Conservation (phyloP, 2,329 filamentous ascomycete genomes). For the Shiraia bambusicola region DNA sequence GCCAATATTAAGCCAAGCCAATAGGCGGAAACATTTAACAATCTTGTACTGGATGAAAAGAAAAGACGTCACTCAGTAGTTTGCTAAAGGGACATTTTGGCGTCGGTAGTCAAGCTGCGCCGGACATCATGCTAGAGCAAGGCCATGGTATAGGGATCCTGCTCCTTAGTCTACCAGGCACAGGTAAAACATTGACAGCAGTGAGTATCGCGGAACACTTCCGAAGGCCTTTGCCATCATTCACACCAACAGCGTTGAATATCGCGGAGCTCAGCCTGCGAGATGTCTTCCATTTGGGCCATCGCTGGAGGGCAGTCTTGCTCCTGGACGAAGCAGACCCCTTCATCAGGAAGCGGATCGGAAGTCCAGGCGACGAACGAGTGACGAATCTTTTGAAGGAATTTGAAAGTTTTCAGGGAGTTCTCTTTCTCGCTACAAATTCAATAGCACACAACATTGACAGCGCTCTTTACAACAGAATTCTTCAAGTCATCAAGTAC, state of each 20-base stretch:
- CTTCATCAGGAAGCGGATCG: background rate
- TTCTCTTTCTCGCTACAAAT: background rate
- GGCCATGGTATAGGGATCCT: background rate
- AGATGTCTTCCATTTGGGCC: background rate
- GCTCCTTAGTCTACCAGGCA: background rate
- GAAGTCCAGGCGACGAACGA: background rate
- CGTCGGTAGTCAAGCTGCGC: background rate
- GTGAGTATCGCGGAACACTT: background rate
- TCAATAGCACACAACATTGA: background rate
- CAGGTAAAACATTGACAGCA: background rate
- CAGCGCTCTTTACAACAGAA: background rate
- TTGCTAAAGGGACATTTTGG: background rate
- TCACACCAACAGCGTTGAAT: background rate
- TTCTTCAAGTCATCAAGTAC: background rate
- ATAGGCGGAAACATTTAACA: background rate
- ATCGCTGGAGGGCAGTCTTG: background rate
- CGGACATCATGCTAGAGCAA: background rate
- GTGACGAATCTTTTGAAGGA: background rate
- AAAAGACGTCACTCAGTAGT: background rate
- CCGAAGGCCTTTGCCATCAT: background rate
- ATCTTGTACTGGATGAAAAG: background rate
- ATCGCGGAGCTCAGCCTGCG: background rate
- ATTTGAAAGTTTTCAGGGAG: background rate
- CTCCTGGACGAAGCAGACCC: background rate
- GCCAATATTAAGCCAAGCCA: background rate